Evolutionary conservation across 1,284 basidiomycete species (phyloP).

Genomic region (Puccinia polysora): DNA sequence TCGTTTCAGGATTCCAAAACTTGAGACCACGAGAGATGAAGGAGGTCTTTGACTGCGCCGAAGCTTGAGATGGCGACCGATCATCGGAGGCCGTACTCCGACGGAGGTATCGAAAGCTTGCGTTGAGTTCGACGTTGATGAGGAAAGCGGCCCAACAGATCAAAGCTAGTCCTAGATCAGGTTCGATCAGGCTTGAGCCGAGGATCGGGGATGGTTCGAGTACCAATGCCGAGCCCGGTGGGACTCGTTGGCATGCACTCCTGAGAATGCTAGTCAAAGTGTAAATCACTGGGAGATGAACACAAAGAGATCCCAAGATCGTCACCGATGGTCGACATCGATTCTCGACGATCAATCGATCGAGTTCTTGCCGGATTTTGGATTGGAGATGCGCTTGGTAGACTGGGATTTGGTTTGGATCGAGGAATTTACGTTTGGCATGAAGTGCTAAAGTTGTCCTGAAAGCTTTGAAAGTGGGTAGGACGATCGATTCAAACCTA

Average conservation of each 20-base stretch:
- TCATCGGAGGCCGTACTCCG: neutral
- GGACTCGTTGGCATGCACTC: slow-evolving; percentile 12
- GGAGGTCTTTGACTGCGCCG: no score
- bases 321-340: slow-evolving; percentile 25
- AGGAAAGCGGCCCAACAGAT: slow-evolving; percentile 38
- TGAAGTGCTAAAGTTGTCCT: neutral
- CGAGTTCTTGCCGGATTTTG: slow-evolving; percentile 6
- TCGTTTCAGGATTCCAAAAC: slow-evolving; percentile 39
- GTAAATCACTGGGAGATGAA: slow-evolving; percentile 36
- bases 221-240: neutral
- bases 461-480: slow-evolving; percentile 61
- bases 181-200: slow-evolving; percentile 1
- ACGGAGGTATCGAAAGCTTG: slow-evolving; percentile 9
- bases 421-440: slow-evolving; percentile 26
- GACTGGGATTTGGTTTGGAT: slow-evolving; percentile 7
- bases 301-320: slow-evolving; percentile 11
- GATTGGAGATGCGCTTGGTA: slow-evolving; percentile 18
- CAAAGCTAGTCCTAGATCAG: slow-evolving; percentile 22
- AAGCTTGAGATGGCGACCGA: no score
- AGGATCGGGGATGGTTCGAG: slow-evolving; percentile 33
- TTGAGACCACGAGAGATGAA: slow-evolving; percentile 1
- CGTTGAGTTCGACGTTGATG: slow-evolving; percentile 38
- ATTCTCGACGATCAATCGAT: slow-evolving; percentile 15
- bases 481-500: slow-evolving; percentile 64
- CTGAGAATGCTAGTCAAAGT: slow-evolving; percentile 22